A percentile compares a stretch with the other conserved stretches of the same genome.
phyloP scores from a whole-genome alignment of 106 monocot species.

The Dendrobium nobile region DNA sequence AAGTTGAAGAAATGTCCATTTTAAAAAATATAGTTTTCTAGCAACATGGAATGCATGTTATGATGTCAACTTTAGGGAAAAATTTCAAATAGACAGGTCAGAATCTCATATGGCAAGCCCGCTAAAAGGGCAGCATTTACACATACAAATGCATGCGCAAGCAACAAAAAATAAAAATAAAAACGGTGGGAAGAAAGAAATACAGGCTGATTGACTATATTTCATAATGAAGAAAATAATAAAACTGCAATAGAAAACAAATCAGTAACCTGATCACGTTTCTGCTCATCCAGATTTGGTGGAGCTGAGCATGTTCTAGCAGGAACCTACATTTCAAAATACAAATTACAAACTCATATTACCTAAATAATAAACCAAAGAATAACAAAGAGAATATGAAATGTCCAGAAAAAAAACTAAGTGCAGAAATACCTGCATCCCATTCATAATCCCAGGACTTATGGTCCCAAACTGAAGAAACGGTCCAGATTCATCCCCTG shows the following conservation, averaged over 20 bases:
- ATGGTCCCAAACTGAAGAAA: constrained; percentile 17
- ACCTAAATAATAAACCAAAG: background rate
- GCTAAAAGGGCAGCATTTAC: too few species aligned
- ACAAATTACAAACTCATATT: background rate
- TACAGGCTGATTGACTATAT: too few species aligned
- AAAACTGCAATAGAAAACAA: background rate
- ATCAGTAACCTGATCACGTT: constrained; percentile 48
- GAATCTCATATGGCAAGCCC: too few species aligned
- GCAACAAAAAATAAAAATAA: background rate
- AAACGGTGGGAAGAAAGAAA: background rate
- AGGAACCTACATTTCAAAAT: constrained; percentile 15
- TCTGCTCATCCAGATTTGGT: constrained; percentile 93
- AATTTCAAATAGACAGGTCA: background rate
- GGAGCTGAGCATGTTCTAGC: constrained; percentile 51
- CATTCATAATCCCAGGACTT: constrained; percentile 17
- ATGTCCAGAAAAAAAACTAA: background rate
- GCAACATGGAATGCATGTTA: background rate
- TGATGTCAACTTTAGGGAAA: background rate
- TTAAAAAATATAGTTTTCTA: background rate
- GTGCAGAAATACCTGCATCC: constrained; percentile 11
- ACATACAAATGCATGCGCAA: too few species aligned
- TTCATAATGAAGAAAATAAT: background rate
- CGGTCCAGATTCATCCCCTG: constrained; percentile 9
- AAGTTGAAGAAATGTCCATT: background rate
- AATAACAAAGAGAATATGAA: background rate